Conservation (phyloP, 306 rosid species). For the Cyclanthera cordifolia region DNA sequence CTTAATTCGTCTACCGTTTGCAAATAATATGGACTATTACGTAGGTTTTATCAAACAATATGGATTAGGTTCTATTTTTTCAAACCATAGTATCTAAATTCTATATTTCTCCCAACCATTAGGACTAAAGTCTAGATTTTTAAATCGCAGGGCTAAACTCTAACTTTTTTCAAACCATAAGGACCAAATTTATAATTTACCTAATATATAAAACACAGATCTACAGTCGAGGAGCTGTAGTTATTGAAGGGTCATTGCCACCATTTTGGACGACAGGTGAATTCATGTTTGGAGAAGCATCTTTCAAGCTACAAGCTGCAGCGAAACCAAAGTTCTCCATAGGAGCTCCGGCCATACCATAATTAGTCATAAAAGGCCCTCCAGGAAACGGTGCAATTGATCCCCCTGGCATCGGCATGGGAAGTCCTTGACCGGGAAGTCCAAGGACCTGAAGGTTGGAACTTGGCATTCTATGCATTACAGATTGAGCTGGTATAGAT, state of each 20-base stretch:
- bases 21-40: too few relatives aligned
- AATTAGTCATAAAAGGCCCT: slow-evolving; percentile 36
- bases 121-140: too few relatives aligned
- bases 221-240: slow-evolving; percentile 30
- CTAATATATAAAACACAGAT: not conserved
- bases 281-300: slow-evolving; percentile 31
- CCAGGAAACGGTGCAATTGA: slow-evolving; percentile 36
- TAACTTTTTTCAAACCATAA: too few relatives aligned
- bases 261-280: slow-evolving; percentile 28
- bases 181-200: too few relatives aligned
- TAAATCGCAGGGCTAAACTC: too few relatives aligned
- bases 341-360: slow-evolving; percentile 36
- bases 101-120: too few relatives aligned
- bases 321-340: slow-evolving; percentile 35
- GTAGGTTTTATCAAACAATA: too few relatives aligned
- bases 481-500: slow-evolving; percentile 43
- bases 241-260: slow-evolving; percentile 30
- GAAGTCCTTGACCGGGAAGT: slow-evolving; percentile 61
- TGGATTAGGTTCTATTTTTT: too few relatives aligned
- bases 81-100: too few relatives aligned
- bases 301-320: slow-evolving; percentile 38
- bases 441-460: slow-evolving; percentile 53
- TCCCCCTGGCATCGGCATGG: slow-evolving; percentile 38
- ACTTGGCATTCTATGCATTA: slow-evolving; percentile 49
- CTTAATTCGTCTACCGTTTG: too few relatives aligned